Percentiles rank a stretch among this genome's conserved stretches.
phyloP scores from a whole-genome alignment of 805 yeast genomes.

The Candida krabiensis region DNA sequence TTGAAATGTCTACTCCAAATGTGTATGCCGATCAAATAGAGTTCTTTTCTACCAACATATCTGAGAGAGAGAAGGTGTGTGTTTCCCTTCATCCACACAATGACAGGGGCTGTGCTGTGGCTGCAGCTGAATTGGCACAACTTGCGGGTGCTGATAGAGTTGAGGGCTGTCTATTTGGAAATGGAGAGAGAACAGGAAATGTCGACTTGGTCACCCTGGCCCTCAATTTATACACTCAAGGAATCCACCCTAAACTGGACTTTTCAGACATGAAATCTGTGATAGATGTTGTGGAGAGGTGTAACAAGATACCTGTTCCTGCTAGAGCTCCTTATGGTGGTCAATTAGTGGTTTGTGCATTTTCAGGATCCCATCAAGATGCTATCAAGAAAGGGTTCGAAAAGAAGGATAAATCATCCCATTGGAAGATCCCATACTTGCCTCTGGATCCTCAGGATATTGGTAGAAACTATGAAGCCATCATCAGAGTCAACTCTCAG shows the following conservation, averaged over 20 bases:
- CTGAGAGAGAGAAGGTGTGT: conserved; percentile 68
- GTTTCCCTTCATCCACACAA: conserved; percentile 82
- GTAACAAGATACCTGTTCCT: conserved; percentile 78
- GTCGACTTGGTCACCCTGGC: conserved; percentile 81
- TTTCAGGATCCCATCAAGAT: conserved; percentile 85
- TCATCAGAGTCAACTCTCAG: conserved; percentile 84
- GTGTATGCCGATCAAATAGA: conserved; percentile 85
- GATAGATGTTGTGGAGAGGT: conserved; percentile 71
- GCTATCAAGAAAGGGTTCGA: conserved; percentile 83
- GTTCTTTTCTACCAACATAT: conserved; percentile 59
- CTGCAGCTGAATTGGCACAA: conserved; percentile 80
- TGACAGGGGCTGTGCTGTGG: conserved; percentile 88
- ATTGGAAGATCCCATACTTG: conserved; percentile 77
- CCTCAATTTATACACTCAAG: conserved; percentile 76
- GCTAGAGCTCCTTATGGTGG: conserved; percentile 85
- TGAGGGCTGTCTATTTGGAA: conserved; percentile 83
- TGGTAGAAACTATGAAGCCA: conserved; percentile 90
- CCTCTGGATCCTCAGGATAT: conserved; percentile 85
- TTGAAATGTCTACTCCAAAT: conserved; percentile 79
- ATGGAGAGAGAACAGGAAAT: conserved; percentile 87
- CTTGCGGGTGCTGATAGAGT: conserved; percentile 87
- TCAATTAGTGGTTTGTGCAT: conserved; percentile 78
- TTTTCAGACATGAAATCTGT: conserved; percentile 65
- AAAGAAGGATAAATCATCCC: conserved; percentile 35
- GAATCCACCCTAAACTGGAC: conserved; percentile 68